Conservation (phyloP, 1,284 basidiomycete species). For the Quambalaria eucalypti region DNA sequence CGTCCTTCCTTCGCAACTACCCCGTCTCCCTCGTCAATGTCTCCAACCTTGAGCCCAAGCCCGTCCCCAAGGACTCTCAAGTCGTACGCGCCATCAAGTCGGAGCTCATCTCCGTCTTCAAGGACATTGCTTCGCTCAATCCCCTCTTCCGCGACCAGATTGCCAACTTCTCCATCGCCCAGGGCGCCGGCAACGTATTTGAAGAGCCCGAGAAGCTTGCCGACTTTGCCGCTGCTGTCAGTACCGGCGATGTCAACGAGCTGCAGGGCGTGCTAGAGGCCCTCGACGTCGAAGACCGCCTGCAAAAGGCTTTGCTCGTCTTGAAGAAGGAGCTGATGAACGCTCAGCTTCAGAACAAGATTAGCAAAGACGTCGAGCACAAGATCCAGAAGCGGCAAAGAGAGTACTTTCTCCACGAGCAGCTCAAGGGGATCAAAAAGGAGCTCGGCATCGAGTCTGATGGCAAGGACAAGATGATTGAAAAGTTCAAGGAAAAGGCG, state of each 20-base stretch:
- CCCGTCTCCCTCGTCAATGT: constrained; percentile 84
- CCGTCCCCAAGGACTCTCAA: constrained; percentile 64
- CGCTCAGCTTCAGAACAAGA: constrained; percentile 87
- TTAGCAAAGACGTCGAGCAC: constrained; percentile 84
- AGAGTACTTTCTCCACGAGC: constrained; percentile 97
- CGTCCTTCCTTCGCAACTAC: constrained; percentile 82
- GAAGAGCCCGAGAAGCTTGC: constrained; percentile 97
- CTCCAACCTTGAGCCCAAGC: constrained; percentile 66
- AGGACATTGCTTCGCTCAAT: constrained; percentile 94
- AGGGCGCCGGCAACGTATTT: constrained; percentile 91
- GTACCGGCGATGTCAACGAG: constrained; percentile 78
- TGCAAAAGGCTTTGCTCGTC: constrained; percentile 81
- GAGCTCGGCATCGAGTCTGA: constrained; percentile 95
- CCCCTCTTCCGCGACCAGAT: constrained; percentile 97
- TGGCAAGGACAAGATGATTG: constrained; percentile 93
- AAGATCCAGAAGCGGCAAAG: constrained; percentile 95
- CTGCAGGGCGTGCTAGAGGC: constrained; percentile 88
- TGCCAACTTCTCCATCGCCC: constrained; percentile 90
- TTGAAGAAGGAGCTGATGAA: constrained; percentile 98
- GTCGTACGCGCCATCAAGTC: constrained; percentile 91
- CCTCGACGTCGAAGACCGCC: constrained; percentile 73
- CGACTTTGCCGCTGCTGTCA: constrained; percentile 94
- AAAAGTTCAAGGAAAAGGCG: constrained; percentile 89
- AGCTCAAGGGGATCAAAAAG: constrained; percentile 97
- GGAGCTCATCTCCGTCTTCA: constrained; percentile 94